Evolutionary conservation across 139 green algal species (phyloP).

Genomic region (Picochlorum sp.): DNA sequence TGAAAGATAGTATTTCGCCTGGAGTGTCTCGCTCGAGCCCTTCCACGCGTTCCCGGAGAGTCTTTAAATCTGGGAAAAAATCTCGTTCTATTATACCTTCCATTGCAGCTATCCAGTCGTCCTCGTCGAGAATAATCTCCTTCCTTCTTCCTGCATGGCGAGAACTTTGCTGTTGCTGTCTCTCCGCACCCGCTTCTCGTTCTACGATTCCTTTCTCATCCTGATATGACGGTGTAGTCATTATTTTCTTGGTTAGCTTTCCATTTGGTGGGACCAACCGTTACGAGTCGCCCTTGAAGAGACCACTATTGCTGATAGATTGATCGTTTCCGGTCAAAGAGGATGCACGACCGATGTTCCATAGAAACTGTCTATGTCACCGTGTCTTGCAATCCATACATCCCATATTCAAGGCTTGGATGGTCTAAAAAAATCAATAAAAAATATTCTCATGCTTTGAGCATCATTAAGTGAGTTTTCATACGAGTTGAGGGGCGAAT

Average conservation of each 20-base stretch:
- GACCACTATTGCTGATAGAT: no score
- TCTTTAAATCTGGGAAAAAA: slow-evolving; percentile 84
- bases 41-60: slow-evolving; percentile 75
- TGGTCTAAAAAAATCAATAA: neutral
- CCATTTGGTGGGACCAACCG: no score
- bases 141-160: slow-evolving; percentile 12
- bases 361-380: no score
- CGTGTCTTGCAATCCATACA: no score
- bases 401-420: neutral
- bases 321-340: no score
- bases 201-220: neutral
- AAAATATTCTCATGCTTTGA: neutral
- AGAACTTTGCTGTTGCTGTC: slow-evolving; percentile 18
- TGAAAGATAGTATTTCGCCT: no score
- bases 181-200: neutral
- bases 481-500: neutral
- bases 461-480: neutral
- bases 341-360: no score
- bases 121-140: slow-evolving; percentile 47
- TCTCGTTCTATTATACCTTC: slow-evolving; percentile 87
- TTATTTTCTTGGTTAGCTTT: no score
- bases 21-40: slow-evolving; percentile 49
- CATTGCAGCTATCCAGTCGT: slow-evolving; percentile 58
- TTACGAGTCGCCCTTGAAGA: no score
- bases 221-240: neutral